Evolutionary conservation across 306 rosid genomes (phyloP).

Genomic region (Lathyrus sativus): DNA sequence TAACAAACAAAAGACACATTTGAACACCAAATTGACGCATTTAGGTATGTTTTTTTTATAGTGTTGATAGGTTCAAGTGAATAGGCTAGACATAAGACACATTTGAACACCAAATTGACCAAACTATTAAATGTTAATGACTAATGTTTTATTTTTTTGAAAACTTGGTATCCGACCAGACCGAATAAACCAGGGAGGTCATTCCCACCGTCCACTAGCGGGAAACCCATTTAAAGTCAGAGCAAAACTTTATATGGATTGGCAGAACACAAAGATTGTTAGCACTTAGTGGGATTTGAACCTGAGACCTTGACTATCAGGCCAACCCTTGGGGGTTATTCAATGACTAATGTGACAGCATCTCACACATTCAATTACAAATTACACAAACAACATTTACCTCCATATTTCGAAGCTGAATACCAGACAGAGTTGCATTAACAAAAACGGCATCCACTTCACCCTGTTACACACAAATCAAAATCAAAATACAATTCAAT

Average conservation of each 20-base stretch:
- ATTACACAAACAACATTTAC: slow-evolving; percentile 45
- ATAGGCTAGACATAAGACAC: too few relatives aligned
- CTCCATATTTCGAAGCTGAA: slow-evolving; percentile 94
- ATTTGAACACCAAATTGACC: too few relatives aligned
- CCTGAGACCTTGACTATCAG: too few relatives aligned
- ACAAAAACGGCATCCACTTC: slow-evolving; percentile 87
- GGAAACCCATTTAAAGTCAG: too few relatives aligned
- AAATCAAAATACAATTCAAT: background rate
- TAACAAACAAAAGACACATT: background rate
- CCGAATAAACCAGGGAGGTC: too few relatives aligned
- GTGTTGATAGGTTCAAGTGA: background rate
- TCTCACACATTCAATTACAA: background rate
- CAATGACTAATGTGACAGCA: background rate
- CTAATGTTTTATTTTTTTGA: background rate
- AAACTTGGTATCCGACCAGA: too few relatives aligned
- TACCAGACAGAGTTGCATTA: slow-evolving; percentile 70
- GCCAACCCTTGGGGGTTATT: background rate
- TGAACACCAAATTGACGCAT: background rate
- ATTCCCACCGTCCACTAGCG: too few relatives aligned
- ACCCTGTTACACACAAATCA: slow-evolving; percentile 49
- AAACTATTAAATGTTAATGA: too few relatives aligned
- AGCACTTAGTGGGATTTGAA: too few relatives aligned
- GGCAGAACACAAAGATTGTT: too few relatives aligned
- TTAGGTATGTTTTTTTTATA: background rate
- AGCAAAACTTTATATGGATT: too few relatives aligned